Conservation (phyloP, 2,329 filamentous ascomycete genomes). For the Hypoxylon sp. region DNA sequence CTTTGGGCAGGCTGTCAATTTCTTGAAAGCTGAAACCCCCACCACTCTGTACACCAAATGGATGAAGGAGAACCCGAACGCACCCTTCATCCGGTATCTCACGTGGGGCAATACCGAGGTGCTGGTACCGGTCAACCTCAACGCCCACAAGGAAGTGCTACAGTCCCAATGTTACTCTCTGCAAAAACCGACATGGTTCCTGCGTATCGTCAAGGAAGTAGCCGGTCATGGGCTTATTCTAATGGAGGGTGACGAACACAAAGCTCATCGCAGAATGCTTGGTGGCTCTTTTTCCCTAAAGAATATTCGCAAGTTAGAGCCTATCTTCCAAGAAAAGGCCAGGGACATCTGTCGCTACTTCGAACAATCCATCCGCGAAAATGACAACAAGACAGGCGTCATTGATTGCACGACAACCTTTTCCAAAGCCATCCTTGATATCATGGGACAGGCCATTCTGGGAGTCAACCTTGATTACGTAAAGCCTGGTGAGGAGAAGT, state of each 20-base stretch:
- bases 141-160: slow-evolving; percentile 28
- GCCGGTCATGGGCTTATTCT: slow-evolving; percentile 30
- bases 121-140: slow-evolving; percentile 29
- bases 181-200: slow-evolving; percentile 22
- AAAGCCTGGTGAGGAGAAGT: slow-evolving; percentile 7
- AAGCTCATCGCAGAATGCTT: slow-evolving; percentile 33
- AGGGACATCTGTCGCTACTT: slow-evolving; percentile 19
- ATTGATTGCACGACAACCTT: slow-evolving; percentile 36
- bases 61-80: slow-evolving; percentile 37
- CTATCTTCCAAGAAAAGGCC: slow-evolving; percentile 23
- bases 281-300: slow-evolving; percentile 26
- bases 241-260: slow-evolving; percentile 36
- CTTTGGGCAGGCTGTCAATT: slow-evolving; percentile 29
- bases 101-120: slow-evolving; percentile 38
- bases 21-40: slow-evolving; percentile 28
- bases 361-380: slow-evolving; percentile 16
- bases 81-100: slow-evolving; percentile 36
- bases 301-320: slow-evolving; percentile 29
- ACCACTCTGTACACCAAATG: slow-evolving; percentile 29
- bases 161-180: slow-evolving; percentile 37
- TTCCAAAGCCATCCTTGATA: slow-evolving; percentile 34
- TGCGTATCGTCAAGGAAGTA: slow-evolving; percentile 31
- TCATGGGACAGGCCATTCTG: slow-evolving; percentile 28
- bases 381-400: slow-evolving; percentile 9
- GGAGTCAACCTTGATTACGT: slow-evolving; percentile 32